phyloP scores from a whole-genome alignment of 2,329 filamentous ascomycete species.

The Fusarium zealandicum region DNA sequence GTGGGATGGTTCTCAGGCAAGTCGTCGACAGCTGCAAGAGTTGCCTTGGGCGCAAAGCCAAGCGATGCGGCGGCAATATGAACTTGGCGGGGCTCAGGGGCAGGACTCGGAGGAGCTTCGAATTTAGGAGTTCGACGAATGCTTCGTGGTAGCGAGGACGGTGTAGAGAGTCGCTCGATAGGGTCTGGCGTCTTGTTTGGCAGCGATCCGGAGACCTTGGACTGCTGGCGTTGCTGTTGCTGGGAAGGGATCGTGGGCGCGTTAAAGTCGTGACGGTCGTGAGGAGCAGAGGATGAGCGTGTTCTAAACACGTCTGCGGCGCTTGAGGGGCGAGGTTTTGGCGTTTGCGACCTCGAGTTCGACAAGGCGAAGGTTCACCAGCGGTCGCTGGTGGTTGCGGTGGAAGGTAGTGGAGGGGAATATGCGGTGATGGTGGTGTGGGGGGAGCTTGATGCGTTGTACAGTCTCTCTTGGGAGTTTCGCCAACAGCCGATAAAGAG shows the following conservation, averaged over 20 bases:
- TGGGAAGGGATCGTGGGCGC: constrained; percentile 53
- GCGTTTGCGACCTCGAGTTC: constrained; percentile 40
- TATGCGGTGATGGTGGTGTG: constrained; percentile 35
- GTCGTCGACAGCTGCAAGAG: constrained; percentile 32
- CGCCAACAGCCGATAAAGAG: constrained; percentile 4
- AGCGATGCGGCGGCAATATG: constrained; percentile 58
- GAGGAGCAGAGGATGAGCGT: constrained; percentile 49
- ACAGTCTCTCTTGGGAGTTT: constrained; percentile 16
- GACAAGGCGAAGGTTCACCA: constrained; percentile 59
- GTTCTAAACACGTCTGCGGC: constrained; percentile 57
- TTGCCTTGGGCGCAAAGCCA: constrained; percentile 54
- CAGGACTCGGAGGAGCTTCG: constrained; percentile 52
- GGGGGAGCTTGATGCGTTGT: constrained; percentile 32
- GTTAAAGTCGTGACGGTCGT: constrained; percentile 65
- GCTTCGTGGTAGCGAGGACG: constrained; percentile 54
- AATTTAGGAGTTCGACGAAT: constrained; percentile 63
- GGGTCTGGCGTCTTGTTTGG: constrained; percentile 46
- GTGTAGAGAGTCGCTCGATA: constrained; percentile 53
- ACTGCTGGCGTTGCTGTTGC: constrained; percentile 57
- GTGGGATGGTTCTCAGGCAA: constrained; percentile 38
- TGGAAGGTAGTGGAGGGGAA: constrained; percentile 2
- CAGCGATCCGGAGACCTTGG: constrained; percentile 31
- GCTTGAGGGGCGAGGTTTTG: constrained; percentile 32
- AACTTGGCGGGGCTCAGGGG: constrained; percentile 48
- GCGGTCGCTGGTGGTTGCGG: constrained; percentile 46